A percentile compares a stretch with the other conserved stretches of the same genome.
These are phyloP conservation scores for Vigna reflexopilosa DNA, from an alignment of 306 rosid species.

Conservation along the genomic window DNA sequence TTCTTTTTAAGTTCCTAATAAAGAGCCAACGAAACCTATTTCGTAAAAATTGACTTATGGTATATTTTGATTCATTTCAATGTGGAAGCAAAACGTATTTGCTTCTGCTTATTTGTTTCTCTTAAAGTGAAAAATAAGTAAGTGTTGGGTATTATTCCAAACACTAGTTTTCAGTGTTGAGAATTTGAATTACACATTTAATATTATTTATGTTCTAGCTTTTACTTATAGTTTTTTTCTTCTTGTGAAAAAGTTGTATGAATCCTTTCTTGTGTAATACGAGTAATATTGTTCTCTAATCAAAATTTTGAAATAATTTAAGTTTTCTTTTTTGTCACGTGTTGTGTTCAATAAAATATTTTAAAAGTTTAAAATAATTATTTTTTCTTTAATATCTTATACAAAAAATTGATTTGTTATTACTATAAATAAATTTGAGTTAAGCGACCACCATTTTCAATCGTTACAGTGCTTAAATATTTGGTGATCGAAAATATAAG, in stretches of 20 bases:
- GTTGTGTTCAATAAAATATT: too few species aligned
- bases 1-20: not conserved
- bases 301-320: too few species aligned
- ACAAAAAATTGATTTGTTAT: too few species aligned
- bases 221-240: not conserved
- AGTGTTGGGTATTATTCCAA: not conserved
- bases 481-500: too few species aligned
- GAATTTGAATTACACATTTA: not conserved
- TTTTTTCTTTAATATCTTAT: too few species aligned
- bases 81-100: not conserved
- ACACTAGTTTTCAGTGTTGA: not conserved
- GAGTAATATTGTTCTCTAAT: not conserved
- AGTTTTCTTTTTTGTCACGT: too few species aligned
- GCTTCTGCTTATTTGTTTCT: not conserved
- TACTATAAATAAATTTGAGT: too few species aligned
- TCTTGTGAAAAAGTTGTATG: not conserved
- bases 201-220: constrained; percentile 1
- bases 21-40: not conserved
- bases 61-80: not conserved
- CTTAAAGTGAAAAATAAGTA: not conserved
- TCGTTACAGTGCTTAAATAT: too few species aligned
- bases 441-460: too few species aligned
- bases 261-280: not conserved
- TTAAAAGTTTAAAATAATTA: too few species aligned
- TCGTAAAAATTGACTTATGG: not conserved